phyloP scores from a whole-genome alignment of 2,329 filamentous ascomycete genomes.

The Neospermospora avenae region DNA sequence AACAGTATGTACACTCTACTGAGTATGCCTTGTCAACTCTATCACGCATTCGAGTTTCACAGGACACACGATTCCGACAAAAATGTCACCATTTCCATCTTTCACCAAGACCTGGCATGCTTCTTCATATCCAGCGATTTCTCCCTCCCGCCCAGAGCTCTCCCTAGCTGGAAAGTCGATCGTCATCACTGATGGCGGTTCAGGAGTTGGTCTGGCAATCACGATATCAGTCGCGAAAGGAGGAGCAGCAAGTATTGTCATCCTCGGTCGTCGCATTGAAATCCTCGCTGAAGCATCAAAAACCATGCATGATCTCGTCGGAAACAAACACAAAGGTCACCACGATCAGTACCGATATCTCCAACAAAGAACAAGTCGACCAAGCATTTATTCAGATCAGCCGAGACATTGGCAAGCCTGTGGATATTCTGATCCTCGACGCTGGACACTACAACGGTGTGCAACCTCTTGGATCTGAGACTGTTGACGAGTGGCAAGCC shows the following conservation, averaged over 20 bases:
- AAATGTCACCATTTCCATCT: background rate
- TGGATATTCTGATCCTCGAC: slow-evolving; percentile 15
- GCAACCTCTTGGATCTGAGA: background rate
- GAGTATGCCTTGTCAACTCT: background rate
- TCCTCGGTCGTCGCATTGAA: slow-evolving; percentile 23
- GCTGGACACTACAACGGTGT: slow-evolving; percentile 2
- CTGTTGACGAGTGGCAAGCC: slow-evolving; percentile 2
- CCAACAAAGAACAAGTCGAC: slow-evolving; percentile 18
- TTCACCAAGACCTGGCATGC: slow-evolving; percentile 24
- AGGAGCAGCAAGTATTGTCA: background rate
- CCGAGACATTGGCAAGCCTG: background rate
- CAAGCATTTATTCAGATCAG: slow-evolving; percentile 3
- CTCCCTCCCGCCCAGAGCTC: slow-evolving; percentile 20
- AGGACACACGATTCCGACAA: background rate
- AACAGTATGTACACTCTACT: background rate
- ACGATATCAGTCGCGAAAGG: slow-evolving; percentile 5
- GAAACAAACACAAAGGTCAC: slow-evolving; percentile 25
- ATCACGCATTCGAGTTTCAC: background rate
- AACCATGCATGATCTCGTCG: background rate
- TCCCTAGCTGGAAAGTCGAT: slow-evolving; percentile 13
- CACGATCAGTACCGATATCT: slow-evolving; percentile 26
- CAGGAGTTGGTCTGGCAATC: slow-evolving; percentile 25
- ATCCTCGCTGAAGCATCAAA: slow-evolving; percentile 26
- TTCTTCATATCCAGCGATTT: slow-evolving; percentile 32
- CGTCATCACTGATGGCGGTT: slow-evolving; percentile 16